phyloP scores from a whole-genome alignment of 2,329 filamentous ascomycete genomes.

The Ophiostoma sp. region DNA sequence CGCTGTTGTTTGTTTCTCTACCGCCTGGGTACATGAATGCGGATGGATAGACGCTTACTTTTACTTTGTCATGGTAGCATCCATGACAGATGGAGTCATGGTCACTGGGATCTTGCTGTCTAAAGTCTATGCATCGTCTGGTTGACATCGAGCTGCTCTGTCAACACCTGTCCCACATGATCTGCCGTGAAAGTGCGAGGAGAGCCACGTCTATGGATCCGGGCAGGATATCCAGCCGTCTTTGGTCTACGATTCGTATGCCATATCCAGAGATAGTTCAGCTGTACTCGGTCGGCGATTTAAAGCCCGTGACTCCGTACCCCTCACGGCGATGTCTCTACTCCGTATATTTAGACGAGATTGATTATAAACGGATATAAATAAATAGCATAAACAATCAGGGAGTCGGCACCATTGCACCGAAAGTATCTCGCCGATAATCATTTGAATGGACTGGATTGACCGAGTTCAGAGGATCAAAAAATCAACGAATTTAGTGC shows the following conservation, averaged over 20 bases:
- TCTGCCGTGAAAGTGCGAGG: not conserved
- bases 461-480: too few relatives aligned
- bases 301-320: not conserved
- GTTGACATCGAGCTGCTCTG: not conserved
- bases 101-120: not conserved
- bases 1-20: not conserved
- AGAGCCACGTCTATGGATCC: not conserved
- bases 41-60: not conserved
- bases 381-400: not conserved
- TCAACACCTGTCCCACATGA: not conserved
- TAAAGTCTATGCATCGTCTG: not conserved
- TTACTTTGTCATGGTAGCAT: not conserved
- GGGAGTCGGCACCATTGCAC: too few relatives aligned
- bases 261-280: not conserved
- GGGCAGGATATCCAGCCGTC: not conserved
- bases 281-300: not conserved
- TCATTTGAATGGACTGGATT: too few relatives aligned
- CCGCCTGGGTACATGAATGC: conserved; percentile 1
- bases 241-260: not conserved
- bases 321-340: not conserved
- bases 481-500: too few relatives aligned
- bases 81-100: not conserved
- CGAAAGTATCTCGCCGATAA: too few relatives aligned
- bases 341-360: not conserved
- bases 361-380: not conserved